Base-by-base conservation (phyloP, 2,329 filamentous ascomycete genomes). In the Hymenoscyphus fructigenus region DNA sequence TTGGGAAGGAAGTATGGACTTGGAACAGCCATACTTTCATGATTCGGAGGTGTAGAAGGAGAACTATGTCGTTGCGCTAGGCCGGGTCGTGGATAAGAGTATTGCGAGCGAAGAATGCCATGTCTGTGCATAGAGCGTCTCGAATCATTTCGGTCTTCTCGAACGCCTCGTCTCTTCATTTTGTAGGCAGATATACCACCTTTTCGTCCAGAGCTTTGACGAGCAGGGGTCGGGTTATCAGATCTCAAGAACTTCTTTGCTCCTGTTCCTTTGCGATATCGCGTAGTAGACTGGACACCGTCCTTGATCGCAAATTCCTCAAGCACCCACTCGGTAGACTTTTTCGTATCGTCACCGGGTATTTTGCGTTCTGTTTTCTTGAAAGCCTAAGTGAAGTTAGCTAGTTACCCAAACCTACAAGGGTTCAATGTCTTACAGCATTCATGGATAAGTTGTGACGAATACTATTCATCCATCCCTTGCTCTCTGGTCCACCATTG, bases 381-480 rank as follows among this genome's bases (percentile, higher is more conserved):
- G 74, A 88, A 85, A 10, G 85, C 84, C 82, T 86, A 66, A 63
- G 55, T 60, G 29, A 10, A 57, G 47, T 68, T 56, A 32, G 44
- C 28, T 34, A 65, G 47, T 41, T 50, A 50, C 44, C n/a, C 7
- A 50, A 23, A 50, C 7, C n/a, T 23, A 23, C 44, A 50, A 50
- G 20, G 44, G 20, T 50, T 23, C n/a, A n/a, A 15, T 41, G 58
- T 82, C 87, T 79, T 86, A 97, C 94, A 66, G 85, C 84, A 72
- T 98, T 98, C 93, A 98, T 97, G 58, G 92, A 97, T 7, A 98
- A 81, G 71, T 98, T 98, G 77, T 98, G 94, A 1, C 94, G 87
- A 69, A 98, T 96, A 75, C 92, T 96, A 77, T 97, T 98, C 78
- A 94, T 91, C 94, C 94, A 98, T 10, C 93, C 94, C 71, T 88